Evolutionary conservation across 176 grass and related monocot genomes (phyloP), one percentile per base, ranked within the genome.

Genomic region (Thalia dealbata): DNA sequence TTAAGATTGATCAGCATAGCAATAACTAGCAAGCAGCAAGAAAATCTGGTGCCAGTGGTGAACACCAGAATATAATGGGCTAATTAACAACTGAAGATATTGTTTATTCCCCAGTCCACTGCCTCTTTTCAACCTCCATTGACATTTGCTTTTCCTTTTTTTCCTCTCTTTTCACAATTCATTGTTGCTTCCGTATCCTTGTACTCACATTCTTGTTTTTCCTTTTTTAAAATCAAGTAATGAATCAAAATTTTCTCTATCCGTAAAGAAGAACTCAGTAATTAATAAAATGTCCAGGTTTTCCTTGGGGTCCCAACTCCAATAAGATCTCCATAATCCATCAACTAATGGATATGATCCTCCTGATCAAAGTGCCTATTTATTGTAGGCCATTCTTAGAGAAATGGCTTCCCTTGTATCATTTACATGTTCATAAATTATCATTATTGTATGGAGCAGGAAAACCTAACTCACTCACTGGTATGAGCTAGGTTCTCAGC

Each of bases 401-500:
- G 58, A 61, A 75, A 62, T 46, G 23, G 6, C 44, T 75, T 15
- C 35, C 14, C 27, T 21, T 62, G 35, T 26, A 61, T 75, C 58
- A 19, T 55, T 55, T 72, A 72, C 27, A 28, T 75, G 58, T 55
- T 68, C 64, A 77, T 67, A n/a, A 67, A 52, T 42, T 71, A 79
- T 79, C 42, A 83, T 78, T 78, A 89, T 91, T 92, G 78, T 81
- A 87, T 92, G 82, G 67, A 96, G 82, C 86, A 89, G 84, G 89
- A 82, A 83, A 87, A 87, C 89, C 86, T 96, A 92, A 96, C 84
- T 88, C 84, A 86, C 84, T 96, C 69, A 84, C 81, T 96, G 89
- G 92, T 96, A 78, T 96, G 86, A 84, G 78, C 85, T 96, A 96
- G 93, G 93, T 96, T 88, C 85, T 96, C 52, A 88, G 71, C 84